Evolutionary conservation across 176 grass and related monocot species (phyloP).

Genomic region (Musa acuminata): DNA sequence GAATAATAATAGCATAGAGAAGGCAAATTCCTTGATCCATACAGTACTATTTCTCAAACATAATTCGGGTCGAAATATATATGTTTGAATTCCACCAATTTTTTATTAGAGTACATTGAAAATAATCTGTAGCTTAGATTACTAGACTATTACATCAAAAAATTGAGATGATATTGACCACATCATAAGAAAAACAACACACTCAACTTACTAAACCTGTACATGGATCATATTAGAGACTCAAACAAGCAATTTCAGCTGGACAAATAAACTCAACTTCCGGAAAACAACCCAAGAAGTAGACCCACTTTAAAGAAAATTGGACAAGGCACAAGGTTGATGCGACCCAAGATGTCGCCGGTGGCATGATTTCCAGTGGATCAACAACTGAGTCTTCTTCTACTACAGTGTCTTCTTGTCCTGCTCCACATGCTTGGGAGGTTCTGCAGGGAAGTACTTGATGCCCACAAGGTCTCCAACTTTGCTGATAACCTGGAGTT

Average conservation of each 20-base stretch:
- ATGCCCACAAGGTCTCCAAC: constrained; percentile 66
- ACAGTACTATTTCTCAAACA: not conserved
- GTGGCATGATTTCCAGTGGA: not conserved
- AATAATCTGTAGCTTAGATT: not conserved
- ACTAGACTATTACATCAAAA: not conserved
- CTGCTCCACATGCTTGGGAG: constrained; percentile 30
- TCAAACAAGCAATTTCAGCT: not conserved
- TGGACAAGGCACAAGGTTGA: not conserved
- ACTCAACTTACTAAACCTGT: not conserved
- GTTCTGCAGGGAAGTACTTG: constrained; percentile 71
- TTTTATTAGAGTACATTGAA: not conserved
- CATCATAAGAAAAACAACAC: not conserved
- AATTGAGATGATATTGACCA: not conserved
- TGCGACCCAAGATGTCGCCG: not conserved
- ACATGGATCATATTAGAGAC: not conserved
- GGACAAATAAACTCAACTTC: not conserved
- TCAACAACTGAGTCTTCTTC: constrained; percentile 5
- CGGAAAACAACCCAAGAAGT: not conserved
- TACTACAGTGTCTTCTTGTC: constrained; percentile 14
- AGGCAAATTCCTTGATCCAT: not conserved
- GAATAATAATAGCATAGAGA: not conserved
- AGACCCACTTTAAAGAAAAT: not conserved
- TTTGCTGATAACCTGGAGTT: constrained; percentile 57
- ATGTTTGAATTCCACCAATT: not conserved
- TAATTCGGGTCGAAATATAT: not conserved